A percentile compares a stretch with the other conserved stretches of the same genome.
Conservation (phyloP, 495 filamentous ascomycete species). For the Lasiosphaeris hirsuta region DNA sequence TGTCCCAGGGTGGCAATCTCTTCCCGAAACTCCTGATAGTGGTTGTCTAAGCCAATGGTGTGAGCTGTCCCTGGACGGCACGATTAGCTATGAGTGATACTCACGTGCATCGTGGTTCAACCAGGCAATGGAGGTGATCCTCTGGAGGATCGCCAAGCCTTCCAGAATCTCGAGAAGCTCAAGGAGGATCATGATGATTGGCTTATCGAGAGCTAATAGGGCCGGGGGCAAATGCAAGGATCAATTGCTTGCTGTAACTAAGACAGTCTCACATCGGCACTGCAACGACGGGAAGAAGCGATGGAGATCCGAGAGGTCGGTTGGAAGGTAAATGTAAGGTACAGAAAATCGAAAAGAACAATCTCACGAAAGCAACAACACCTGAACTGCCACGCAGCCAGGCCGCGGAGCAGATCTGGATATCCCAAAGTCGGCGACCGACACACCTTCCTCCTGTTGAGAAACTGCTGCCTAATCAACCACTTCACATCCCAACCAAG, state of each 20-base stretch:
- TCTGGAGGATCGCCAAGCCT: constrained; percentile 6
- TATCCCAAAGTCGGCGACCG: too few species aligned
- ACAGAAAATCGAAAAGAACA: too few species aligned
- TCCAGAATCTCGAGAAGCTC: constrained; percentile 2
- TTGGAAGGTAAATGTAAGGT: too few species aligned
- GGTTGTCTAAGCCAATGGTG: background rate
- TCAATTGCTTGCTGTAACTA: background rate
- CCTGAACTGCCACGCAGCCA: too few species aligned
- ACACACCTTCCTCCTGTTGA: too few species aligned
- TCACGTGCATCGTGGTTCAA: constrained; percentile 7
- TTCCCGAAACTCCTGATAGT: background rate
- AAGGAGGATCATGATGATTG: background rate
- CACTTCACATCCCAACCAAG: too few species aligned
- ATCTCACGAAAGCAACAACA: too few species aligned
- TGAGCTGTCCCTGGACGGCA: background rate
- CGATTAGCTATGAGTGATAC: background rate
- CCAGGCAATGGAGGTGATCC: constrained; percentile 10
- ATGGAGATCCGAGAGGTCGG: background rate
- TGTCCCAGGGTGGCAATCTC: background rate
- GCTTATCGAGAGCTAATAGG: background rate
- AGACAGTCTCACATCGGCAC: background rate
- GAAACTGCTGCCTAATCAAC: too few species aligned
- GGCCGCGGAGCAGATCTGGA: too few species aligned
- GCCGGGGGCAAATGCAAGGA: background rate
- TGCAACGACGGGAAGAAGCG: background rate